Evolutionary conservation across 2,329 filamentous ascomycete genomes (phyloP), one percentile per base, ranked within the genome.

Genomic region (Shiraia sp.): DNA sequence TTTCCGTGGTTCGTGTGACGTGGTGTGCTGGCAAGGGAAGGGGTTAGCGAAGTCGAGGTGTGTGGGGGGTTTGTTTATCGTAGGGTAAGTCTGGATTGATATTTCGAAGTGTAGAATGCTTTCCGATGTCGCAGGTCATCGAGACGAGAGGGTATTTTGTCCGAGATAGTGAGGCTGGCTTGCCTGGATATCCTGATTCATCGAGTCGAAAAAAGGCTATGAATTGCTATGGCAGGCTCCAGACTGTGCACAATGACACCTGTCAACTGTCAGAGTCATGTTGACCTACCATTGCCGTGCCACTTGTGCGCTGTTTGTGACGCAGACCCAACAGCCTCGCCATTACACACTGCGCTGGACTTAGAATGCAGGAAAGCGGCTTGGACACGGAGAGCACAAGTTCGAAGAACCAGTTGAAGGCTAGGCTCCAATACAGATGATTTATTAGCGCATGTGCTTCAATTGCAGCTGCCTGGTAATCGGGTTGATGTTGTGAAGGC

Each of bases 231-330:
- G n/a, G n/a, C n/a, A n/a, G n/a, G n/a, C n/a, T n/a, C n/a, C n/a
- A n/a, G n/a, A n/a, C 45, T 52, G 56, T 51, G 54, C 40, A 59
- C 54, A 26, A 36, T 55, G 36, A 26, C 40, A 58, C 51, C 56
- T 59, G 52, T 59, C 56, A 59, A 49, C 47, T 57, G 55, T 57
- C 53, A 57, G 39, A 40, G 33, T 35, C 43, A 46, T 49, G 45
- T 31, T 36, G 42, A 35, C 37, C 39, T 40, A 30, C 30, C 22
- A 33, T 25, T 23, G n/a, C 35, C 28, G 49, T 47, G 38, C 42
- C 32, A 42, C 48, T 33, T 41, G 33, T 36, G 17, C 32, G 27
- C 22, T 40, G 41, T 40, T 32, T 37, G 49, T 35, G 27, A 49
- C 51, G 49, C 36, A 51, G 47, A 47, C 40, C 45, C 25, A 39